Evolutionary conservation across 2,329 filamentous ascomycete species (phyloP), one percentile per base, ranked within the genome.

Genomic region (Niveomyces coronatus): DNA sequence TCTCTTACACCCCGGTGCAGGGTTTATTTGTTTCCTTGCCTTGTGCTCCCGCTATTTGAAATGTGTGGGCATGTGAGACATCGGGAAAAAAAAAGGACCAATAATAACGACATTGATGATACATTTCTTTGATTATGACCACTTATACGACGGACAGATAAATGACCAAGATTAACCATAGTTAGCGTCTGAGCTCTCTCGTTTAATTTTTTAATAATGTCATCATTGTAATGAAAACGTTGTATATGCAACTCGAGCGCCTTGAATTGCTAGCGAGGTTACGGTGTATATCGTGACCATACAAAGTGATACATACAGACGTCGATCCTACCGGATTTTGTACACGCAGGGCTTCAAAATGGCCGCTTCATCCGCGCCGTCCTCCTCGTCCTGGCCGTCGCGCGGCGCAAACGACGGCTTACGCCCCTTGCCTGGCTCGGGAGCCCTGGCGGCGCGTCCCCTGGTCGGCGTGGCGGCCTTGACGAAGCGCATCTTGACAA

Each of bases 291-390:
- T n/a, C n/a, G n/a, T n/a, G n/a, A n/a, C n/a, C n/a, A n/a, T n/a
- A n/a, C n/a, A n/a, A n/a, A n/a, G n/a, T n/a, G n/a, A n/a, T n/a
- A n/a, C n/a, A n/a, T n/a, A n/a, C n/a, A n/a, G n/a, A n/a, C n/a
- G n/a, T n/a, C n/a, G n/a, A n/a, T n/a, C n/a, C 35, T 43, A 93
- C 51, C 89, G 75, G 48, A 88, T 74, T 67, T 96, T 96, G 63
- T 96, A 96, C 44, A 96, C 78, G 64, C 91, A 96, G 14, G 91
- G 91, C 68, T 96, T 96, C 49, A 98, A 61, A 40, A 89, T 70
- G 22, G 56, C 62, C 37, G 65, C 64, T 55, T 81, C 85, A 48
- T 81, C 77, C 5, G 68, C 69, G 47, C 79, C 76, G 44, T 74
- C 71, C 43, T 77, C 71, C 41, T 72, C 73, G 41, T 74, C 63